Percentiles rank a stretch among this genome's conserved stretches.
Evolutionary conservation across 2,329 filamentous ascomycete genomes (phyloP).

Genomic region (Fusarium siculi): DNA sequence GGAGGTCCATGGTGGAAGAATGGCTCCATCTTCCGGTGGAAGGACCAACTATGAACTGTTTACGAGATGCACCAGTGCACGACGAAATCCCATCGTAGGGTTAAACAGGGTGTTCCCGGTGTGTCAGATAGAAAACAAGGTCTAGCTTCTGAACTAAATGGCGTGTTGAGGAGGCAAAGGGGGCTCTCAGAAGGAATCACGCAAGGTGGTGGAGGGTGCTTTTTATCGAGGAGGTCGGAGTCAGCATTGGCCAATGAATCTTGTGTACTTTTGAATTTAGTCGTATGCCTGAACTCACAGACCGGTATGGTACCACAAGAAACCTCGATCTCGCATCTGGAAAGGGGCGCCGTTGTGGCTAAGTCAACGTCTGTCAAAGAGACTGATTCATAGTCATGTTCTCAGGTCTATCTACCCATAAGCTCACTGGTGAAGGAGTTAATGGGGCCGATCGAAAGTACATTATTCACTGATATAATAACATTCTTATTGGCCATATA

Average conservation of each 20-base stretch:
- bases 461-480: background rate
- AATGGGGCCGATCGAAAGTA: background rate
- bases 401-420: background rate
- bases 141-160: background rate
- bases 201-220: background rate
- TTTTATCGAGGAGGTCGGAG: background rate
- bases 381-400: background rate
- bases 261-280: background rate
- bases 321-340: background rate
- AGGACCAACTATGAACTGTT: constrained; percentile 27
- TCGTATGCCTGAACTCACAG: background rate
- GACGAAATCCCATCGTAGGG: background rate
- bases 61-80: constrained; percentile 4
- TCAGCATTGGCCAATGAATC: constrained; percentile 1
- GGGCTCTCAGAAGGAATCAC: background rate
- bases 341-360: background rate
- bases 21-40: constrained; percentile 25
- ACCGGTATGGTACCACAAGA: background rate
- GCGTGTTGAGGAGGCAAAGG: background rate
- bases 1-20: constrained; percentile 26
- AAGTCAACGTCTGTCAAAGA: background rate
- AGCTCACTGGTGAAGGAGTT: too few relatives aligned
- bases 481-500: background rate
- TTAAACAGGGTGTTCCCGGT: constrained; percentile 21
- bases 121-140: constrained; percentile 5